Conservation (phyloP, 2,329 filamentous ascomycete species). For the Monilinia fructigena region DNA sequence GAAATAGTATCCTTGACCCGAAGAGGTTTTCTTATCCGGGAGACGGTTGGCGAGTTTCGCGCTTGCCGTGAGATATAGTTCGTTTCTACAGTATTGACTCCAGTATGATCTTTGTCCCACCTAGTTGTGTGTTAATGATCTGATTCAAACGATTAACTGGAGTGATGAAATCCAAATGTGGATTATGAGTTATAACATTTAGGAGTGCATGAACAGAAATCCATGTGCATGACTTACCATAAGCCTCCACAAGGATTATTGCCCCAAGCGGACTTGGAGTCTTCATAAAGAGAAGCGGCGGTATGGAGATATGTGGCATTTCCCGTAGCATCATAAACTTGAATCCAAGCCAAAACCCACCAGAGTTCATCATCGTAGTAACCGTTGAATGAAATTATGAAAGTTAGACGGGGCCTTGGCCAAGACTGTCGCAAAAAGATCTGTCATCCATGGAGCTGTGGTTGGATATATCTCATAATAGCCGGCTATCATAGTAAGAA, state of each 20-base stretch:
- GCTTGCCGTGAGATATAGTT: conserved; percentile 54
- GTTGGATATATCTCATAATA: conserved; percentile 40
- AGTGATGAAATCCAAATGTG: neutral
- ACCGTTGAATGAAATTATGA: conserved; percentile 47
- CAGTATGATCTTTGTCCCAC: conserved; percentile 54
- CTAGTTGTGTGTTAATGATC: conserved; percentile 24
- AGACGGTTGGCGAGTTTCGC: conserved; percentile 56
- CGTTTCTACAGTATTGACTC: conserved; percentile 59
- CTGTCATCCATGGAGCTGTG: conserved; percentile 5
- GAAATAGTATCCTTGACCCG: conserved; percentile 51
- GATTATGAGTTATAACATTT: conserved; percentile 15
- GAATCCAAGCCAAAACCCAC: conserved; percentile 61
- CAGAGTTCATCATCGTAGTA: conserved; percentile 63
- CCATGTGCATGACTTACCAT: conserved; percentile 39
- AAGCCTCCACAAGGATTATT: conserved; percentile 54
- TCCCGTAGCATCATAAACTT: conserved; percentile 54
- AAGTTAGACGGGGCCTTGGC: conserved; percentile 27
- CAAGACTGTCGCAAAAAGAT: conserved; percentile 30
- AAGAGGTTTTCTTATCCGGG: conserved; percentile 46
- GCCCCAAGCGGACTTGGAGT: conserved; percentile 52
- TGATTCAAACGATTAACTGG: neutral
- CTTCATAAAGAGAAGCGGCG: conserved; percentile 54
- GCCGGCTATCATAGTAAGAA: conserved; percentile 62
- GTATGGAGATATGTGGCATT: conserved; percentile 53
- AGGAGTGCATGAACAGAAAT: neutral